A percentile compares a stretch with the other conserved stretches of the same genome.
These are phyloP conservation scores for Cercospora citrullina DNA, from an alignment of 2,329 filamentous ascomycete species.

Conservation along the genomic window DNA sequence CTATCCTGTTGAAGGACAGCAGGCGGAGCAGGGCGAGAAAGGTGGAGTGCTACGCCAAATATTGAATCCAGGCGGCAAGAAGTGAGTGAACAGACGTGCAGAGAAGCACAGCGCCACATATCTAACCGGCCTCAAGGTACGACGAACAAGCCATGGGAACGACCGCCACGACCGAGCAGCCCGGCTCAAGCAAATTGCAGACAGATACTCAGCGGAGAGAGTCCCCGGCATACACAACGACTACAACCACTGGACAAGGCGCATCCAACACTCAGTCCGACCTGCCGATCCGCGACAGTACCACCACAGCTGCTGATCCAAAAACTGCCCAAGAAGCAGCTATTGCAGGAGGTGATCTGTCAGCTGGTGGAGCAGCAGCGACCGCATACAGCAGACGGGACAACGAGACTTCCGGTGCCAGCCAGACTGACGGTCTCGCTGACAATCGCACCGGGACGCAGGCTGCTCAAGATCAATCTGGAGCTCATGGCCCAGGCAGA, in stretches of 20 bases:
- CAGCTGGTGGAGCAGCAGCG: not conserved
- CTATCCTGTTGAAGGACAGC: slow-evolving; percentile 12
- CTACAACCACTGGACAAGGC: slow-evolving; percentile 2
- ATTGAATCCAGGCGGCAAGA: slow-evolving; percentile 23
- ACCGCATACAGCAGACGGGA: not conserved
- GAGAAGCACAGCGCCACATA: not conserved
- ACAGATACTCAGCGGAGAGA: not conserved
- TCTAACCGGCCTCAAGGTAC: slow-evolving; percentile 22
- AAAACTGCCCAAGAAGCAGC: not conserved
- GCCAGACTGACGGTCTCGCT: slow-evolving; percentile 18
- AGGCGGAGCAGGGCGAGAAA: slow-evolving; percentile 18
- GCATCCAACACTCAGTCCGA: not conserved
- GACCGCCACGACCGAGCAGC: slow-evolving; percentile 17
- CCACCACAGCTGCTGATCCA: slow-evolving; percentile 2
- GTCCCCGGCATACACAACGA: not conserved
- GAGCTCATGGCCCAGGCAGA: slow-evolving; percentile 14
- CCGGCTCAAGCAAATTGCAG: not conserved
- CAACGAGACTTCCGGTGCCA: not conserved
- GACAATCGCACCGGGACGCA: slow-evolving; percentile 14
- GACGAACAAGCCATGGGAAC: slow-evolving; percentile 25
- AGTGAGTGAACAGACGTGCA: slow-evolving; percentile 4
- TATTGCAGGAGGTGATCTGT: not conserved
- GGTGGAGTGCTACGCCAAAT: slow-evolving; percentile 27
- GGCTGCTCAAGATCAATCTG: slow-evolving; percentile 18
- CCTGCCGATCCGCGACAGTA: no score